Evolutionary conservation across 176 grass and related monocot genomes (phyloP), one percentile per base, ranked within the genome.

Genomic region (Rhipidocladum racemiflorum): DNA sequence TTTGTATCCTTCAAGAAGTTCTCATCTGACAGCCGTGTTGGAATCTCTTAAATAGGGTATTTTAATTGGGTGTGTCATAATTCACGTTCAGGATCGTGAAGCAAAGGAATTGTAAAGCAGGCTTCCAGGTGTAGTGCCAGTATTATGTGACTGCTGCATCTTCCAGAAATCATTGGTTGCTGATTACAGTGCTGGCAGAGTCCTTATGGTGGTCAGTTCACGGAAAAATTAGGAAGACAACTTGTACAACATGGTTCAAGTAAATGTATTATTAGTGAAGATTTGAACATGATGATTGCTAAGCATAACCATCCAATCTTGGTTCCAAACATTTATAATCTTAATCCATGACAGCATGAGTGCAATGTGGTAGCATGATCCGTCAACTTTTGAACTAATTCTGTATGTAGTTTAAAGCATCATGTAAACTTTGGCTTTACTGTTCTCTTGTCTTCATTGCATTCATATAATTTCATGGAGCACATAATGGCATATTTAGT

Each of bases 61-160:
- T 94, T 90, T 91, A 80, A 89, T 90, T 94, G 89, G 92, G 85
- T 94, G 82, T 94, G 85, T 91, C 92, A 91, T 94, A 94, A 94
- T 91, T 91, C 92, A 91, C 87, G 73, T 94, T 90, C 87, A 89
- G 79, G 87, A 91, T 76, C 74, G 36, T 88, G 89, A 94, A 94
- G 92, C 87, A 87, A 90, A 89, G 92, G 88, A 88, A 83, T 90
- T 91, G 67, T 94, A 90, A 88, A 91, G 87, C 87, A 89, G 89
- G 65, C 82, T 90, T 88, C 92, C 87, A 81, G 87, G 83, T 87
- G 87, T 91, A 85, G 70, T 83, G 65, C 74, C 83, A 72, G 60
- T 81, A 87, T 89, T 75, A 87, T 79, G 48, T 84, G 81, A 90
- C 81, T 88, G 59, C 78, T 76, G 28, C 81, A 88, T 77, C 88